These are phyloP conservation scores for Irpex sp. DNA, from an alignment of 1,284 basidiomycete species.

Conservation along the genomic window DNA sequence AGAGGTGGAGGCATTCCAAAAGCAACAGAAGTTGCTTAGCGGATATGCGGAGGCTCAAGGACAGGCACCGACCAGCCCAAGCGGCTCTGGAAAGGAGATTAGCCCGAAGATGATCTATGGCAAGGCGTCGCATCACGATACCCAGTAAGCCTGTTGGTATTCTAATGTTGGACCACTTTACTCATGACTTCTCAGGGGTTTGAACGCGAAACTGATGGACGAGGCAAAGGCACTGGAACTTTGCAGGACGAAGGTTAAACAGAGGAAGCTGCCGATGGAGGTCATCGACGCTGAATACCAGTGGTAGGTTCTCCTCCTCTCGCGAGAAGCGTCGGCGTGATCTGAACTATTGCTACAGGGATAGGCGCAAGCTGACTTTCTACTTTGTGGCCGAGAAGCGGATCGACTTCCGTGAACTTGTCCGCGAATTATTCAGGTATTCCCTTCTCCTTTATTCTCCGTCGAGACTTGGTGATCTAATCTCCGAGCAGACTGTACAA, in stretches of 20 bases:
- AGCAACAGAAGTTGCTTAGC: slow-evolving; percentile 52
- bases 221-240: slow-evolving; percentile 90
- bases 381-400: slow-evolving; percentile 96
- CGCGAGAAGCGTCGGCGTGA: background rate
- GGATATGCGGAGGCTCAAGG: slow-evolving; percentile 35
- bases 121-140: slow-evolving; percentile 86
- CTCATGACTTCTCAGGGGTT: slow-evolving; percentile 42
- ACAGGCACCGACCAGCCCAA: slow-evolving; percentile 56
- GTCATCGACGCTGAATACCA: slow-evolving; percentile 98
- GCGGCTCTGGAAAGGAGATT: slow-evolving; percentile 69
- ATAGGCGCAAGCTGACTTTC: slow-evolving; percentile 95
- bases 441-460: background rate
- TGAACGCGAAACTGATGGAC: slow-evolving; percentile 82
- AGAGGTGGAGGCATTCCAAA: slow-evolving; percentile 89
- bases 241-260: slow-evolving; percentile 87
- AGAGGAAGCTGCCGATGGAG: slow-evolving; percentile 95
- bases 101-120: slow-evolving; percentile 96
- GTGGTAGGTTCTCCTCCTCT: slow-evolving; percentile 56
- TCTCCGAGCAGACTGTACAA: slow-evolving; percentile 57
- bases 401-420: slow-evolving; percentile 96
- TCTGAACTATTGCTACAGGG: slow-evolving; percentile 46
- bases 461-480: background rate
- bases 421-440: slow-evolving; percentile 86
- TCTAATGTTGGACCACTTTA: slow-evolving; percentile 4
- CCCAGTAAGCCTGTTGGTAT: slow-evolving; percentile 57